These are phyloP conservation scores for Kwoniella sp. DNA, from an alignment of 768 basidiomycete genomes.

Conservation along the genomic window DNA sequence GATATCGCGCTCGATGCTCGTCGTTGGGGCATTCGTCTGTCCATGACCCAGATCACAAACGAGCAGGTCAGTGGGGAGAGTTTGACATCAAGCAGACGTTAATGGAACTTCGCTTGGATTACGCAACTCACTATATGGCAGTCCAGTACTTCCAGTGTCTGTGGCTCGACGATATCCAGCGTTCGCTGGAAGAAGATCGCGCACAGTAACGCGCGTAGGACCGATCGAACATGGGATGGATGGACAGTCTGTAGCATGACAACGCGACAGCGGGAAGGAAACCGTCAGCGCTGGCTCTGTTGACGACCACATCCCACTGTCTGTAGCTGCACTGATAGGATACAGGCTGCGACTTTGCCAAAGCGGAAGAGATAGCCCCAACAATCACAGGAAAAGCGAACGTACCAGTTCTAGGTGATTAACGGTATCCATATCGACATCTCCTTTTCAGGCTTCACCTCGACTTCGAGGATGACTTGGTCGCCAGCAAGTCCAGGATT, in stretches of 20 bases:
- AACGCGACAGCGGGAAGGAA: too few species aligned
- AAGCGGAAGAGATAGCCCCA: background rate
- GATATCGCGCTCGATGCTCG: conserved; percentile 18
- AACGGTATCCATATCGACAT: conserved; percentile 21
- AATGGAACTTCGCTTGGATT: too few species aligned
- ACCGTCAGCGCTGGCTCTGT: too few species aligned
- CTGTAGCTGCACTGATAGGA: too few species aligned
- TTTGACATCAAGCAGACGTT: background rate
- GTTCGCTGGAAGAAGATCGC: conserved; percentile 47
- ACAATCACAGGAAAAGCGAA: background rate
- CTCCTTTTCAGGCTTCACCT: background rate
- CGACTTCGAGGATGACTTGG: too few species aligned
- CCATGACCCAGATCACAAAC: background rate
- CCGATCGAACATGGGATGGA: conserved; percentile 30
- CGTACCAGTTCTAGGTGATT: conserved; percentile 29
- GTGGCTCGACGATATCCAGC: conserved; percentile 41
- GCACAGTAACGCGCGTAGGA: conserved; percentile 33
- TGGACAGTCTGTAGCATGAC: conserved; percentile 41
- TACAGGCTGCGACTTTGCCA: too few species aligned
- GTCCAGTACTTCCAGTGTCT: conserved; percentile 40
- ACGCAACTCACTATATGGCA: conserved; percentile 40
- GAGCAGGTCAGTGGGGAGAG: background rate
- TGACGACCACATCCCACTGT: too few species aligned
- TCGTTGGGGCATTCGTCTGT: conserved; percentile 12
- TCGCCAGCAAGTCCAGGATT: too few species aligned